phyloP scores from a whole-genome alignment of 331 rosid species.

The Dryas integrifolia region DNA sequence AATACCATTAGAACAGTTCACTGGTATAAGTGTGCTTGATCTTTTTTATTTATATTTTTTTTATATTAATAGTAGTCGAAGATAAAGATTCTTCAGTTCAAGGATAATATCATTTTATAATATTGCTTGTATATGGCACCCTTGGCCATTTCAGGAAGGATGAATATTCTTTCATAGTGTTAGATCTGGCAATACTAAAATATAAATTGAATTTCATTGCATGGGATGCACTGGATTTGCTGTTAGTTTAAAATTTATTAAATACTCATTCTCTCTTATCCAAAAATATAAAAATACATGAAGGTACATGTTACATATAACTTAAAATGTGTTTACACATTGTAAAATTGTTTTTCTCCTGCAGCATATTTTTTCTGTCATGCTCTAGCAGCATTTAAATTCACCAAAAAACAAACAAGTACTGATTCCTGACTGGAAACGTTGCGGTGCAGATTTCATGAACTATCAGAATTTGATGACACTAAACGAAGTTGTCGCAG shows the following conservation, averaged over 20 bases:
- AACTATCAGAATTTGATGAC: slow-evolving; percentile 62
- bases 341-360: background rate
- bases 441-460: slow-evolving; percentile 54
- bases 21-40: background rate
- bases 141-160: no score
- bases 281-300: background rate
- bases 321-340: background rate
- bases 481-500: slow-evolving; percentile 65
- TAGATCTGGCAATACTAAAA: no score
- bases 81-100: background rate
- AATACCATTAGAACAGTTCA: background rate
- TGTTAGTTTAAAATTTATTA: background rate
- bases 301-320: background rate
- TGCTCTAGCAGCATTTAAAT: no score
- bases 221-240: no score
- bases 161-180: no score
- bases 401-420: background rate
- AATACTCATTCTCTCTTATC: background rate
- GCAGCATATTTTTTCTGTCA: no score
- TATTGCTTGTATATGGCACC: no score
- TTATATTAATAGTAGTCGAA: background rate
- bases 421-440: background rate
- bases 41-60: background rate
- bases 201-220: no score
- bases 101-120: background rate